Evolutionary conservation across 148 eudicot genomes (phyloP), one percentile per base, ranked within the genome.

Genomic region (Fagopyrum tataricum): DNA sequence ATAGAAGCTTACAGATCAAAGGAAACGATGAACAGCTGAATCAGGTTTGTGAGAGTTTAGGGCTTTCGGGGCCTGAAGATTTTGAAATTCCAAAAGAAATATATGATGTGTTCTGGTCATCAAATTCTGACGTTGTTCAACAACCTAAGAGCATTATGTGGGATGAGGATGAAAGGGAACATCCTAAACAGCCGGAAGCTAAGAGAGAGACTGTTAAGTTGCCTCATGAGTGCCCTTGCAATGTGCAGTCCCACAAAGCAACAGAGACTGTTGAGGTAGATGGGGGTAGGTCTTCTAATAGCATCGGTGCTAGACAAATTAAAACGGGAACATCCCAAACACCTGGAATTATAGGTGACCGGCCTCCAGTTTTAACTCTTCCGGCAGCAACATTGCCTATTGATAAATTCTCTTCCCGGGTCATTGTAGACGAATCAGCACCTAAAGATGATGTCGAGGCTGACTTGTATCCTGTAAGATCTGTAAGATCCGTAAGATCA

Each of bases 1-100:
- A 76, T 20, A 72, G 47, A 13, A 91, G 91, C 81, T 83, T 86
- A 72, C 77, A 94, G 20, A 73, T 86, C 48, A 84, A 81, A 44
- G 97, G 97, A 52, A 82, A 55, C 53, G 91, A 76, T 6, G 91
- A 91, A 1, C 90, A 92, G 49, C 41, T 87, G 5, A 95, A 87
- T 23, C 21, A 4, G 14, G 78, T 88, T 67, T 84, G 71, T 72
- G 78, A 75, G 31, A 79, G 77, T 1, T 46, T 92, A 42, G 96
- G 96, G 62, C 78, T 92, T 26, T 79, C 89, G 5, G 96, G 91
- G 0, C 88, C 90, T 15, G 97, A 91, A 7, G 98, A 90, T 48
- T 95, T 95, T 7, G 87, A 77, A 8, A 91, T 91, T 26, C 86
- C 97, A 0, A 4, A 66, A 2, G 91, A 76, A 2, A 89, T 72